phyloP scores from a whole-genome alignment of 192 early-diverging fungal genomes.

The Mortierella antarctica region DNA sequence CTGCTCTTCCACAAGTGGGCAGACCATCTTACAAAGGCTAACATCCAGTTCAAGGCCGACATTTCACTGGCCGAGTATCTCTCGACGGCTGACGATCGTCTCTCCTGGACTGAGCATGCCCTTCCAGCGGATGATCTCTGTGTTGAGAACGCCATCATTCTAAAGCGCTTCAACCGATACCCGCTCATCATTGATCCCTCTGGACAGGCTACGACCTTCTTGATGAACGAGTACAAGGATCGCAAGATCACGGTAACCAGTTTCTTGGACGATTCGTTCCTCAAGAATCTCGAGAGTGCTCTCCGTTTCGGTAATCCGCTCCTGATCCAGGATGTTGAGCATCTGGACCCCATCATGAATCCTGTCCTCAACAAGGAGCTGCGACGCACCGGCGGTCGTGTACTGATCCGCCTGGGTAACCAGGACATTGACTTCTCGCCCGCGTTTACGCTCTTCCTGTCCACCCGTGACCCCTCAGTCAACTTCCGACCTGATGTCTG shows the following conservation, averaged over 20 bases:
- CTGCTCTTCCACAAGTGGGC: constrained; percentile 84
- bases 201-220: constrained; percentile 90
- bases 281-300: constrained; percentile 97
- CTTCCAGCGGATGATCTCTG: constrained; percentile 93
- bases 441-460: constrained; percentile 92
- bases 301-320: constrained; percentile 98
- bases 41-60: constrained; percentile 79
- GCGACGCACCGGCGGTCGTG: constrained; percentile 94
- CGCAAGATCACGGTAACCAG: constrained; percentile 93
- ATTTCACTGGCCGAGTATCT: constrained; percentile 91
- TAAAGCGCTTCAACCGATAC: constrained; percentile 94
- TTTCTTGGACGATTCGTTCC: constrained; percentile 97
- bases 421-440: constrained; percentile 99
- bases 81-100: constrained; percentile 90
- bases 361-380: constrained; percentile 98
- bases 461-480: constrained; percentile 94
- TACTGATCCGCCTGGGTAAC: constrained; percentile 92
- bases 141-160: constrained; percentile 98
- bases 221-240: constrained; percentile 87
- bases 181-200: constrained; percentile 98
- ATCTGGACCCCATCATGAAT: constrained; percentile 97
- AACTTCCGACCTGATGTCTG: constrained; percentile 96
- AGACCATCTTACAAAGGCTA: constrained; percentile 72
- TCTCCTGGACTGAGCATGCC: constrained; percentile 87
- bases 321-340: constrained; percentile 96